These are phyloP conservation scores for Alisma plantagoaquatica DNA, from an alignment of 106 monocot genomes.

Conservation along the genomic window DNA sequence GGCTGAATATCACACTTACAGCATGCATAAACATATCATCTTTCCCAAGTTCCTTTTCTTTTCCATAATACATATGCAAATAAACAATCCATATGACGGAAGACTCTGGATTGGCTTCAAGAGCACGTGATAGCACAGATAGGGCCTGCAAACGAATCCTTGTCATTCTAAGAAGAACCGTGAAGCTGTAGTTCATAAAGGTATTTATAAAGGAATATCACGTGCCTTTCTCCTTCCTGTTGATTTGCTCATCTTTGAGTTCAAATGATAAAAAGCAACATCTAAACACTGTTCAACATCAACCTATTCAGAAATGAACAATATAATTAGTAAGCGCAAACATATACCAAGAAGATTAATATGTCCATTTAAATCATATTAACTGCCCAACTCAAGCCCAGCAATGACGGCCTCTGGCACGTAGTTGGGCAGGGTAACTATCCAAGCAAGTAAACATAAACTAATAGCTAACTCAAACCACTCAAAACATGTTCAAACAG, in stretches of 20 bases:
- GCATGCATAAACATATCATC: conserved; percentile 89
- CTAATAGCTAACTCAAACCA: no score
- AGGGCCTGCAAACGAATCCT: conserved; percentile 86
- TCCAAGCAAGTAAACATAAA: no score
- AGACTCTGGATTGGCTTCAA: conserved; percentile 63
- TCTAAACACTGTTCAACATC: conserved; percentile 75
- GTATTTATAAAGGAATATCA: no score
- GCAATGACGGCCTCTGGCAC: no score
- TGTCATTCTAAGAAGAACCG: no score
- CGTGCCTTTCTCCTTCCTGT: conserved; percentile 48
- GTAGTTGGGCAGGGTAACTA: no score
- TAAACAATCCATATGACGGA: conserved; percentile 62
- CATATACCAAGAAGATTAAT: no score
- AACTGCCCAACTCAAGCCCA: no score
- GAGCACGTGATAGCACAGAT: conserved; percentile 48
- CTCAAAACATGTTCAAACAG: no score
- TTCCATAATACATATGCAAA: conserved; percentile 71
- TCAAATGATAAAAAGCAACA: conserved; percentile 44
- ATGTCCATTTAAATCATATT: no score
- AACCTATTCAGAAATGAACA: conserved; percentile 30
- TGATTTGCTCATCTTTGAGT: conserved; percentile 23
- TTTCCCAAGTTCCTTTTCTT: conserved; percentile 53
- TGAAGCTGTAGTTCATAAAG: no score
- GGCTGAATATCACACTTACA: conserved; percentile 43
- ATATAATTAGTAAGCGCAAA: no score